phyloP scores from a whole-genome alignment of 352 stramenopile genomes.

The Halophytophthora batemanensis region DNA sequence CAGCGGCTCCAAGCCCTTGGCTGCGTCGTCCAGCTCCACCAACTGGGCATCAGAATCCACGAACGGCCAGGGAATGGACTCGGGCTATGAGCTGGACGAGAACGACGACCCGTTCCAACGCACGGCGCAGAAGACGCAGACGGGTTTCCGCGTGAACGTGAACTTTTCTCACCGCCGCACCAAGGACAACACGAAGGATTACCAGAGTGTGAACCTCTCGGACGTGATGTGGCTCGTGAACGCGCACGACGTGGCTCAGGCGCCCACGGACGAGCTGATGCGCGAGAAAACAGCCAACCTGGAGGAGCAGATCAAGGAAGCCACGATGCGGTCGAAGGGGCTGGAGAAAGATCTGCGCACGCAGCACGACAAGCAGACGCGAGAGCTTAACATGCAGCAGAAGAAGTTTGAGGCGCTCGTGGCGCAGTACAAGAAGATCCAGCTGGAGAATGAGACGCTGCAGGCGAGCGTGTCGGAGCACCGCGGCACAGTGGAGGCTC shows the following conservation, averaged over 20 bases:
- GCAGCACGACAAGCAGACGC: constrained; percentile 74
- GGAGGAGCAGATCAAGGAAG: constrained; percentile 88
- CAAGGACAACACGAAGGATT: constrained; percentile 89
- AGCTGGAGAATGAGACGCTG: constrained; percentile 76
- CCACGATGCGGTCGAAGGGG: constrained; percentile 58
- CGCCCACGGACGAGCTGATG: constrained; percentile 81
- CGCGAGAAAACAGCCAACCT: constrained; percentile 86
- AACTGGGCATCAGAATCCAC: constrained; percentile 51
- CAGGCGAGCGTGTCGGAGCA: constrained; percentile 63
- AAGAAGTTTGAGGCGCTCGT: constrained; percentile 82
- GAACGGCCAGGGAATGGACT: constrained; percentile 27
- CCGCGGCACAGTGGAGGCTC: constrained; percentile 59
- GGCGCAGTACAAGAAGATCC: constrained; percentile 78
- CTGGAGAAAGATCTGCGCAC: constrained; percentile 70
- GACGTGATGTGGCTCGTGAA: constrained; percentile 87
- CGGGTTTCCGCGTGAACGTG: constrained; percentile 81
- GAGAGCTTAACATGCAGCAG: constrained; percentile 64
- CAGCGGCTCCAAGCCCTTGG: constrained; percentile 33
- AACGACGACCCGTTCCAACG: constrained; percentile 85
- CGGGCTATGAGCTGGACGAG: constrained; percentile 42
- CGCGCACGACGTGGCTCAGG: constrained; percentile 62
- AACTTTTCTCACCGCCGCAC: constrained; percentile 78
- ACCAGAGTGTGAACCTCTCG: constrained; percentile 81
- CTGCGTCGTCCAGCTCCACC: constrained; percentile 34
- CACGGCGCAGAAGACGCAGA: constrained; percentile 83